Conservation (phyloP, 2,329 filamentous ascomycete species). For the Cadophora malorum region DNA sequence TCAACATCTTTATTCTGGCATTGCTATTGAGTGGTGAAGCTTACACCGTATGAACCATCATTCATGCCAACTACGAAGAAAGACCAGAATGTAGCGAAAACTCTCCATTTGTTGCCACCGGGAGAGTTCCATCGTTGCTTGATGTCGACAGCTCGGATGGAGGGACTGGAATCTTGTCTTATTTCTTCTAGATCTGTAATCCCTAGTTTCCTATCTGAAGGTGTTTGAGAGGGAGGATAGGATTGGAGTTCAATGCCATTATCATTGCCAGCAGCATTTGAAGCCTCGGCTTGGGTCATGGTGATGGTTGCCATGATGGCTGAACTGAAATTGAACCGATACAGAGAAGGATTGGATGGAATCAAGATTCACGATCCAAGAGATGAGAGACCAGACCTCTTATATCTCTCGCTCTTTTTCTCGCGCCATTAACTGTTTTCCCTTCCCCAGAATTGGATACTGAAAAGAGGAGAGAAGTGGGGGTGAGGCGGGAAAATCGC, state of each 20-base stretch:
- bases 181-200: slow-evolving; percentile 27
- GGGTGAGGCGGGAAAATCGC: slow-evolving; percentile 13
- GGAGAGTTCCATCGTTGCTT: slow-evolving; percentile 70
- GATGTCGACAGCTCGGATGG: slow-evolving; percentile 32
- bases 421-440: not conserved
- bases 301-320: slow-evolving; percentile 24
- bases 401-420: not conserved
- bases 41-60: slow-evolving; percentile 69
- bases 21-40: slow-evolving; percentile 38
- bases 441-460: not conserved
- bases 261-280: slow-evolving; percentile 2
- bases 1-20: not conserved
- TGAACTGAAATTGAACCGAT: not conserved
- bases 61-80: slow-evolving; percentile 73
- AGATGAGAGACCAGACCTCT: not conserved
- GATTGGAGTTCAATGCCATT: slow-evolving; percentile 18
- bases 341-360: not conserved
- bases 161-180: slow-evolving; percentile 23
- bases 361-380: not conserved
- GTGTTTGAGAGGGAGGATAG: not conserved
- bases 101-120: slow-evolving; percentile 62
- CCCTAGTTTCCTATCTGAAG: slow-evolving; percentile 10
- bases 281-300: slow-evolving; percentile 16
- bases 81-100: slow-evolving; percentile 63
- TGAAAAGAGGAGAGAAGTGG: not conserved